Percentiles rank a stretch among this genome's conserved stretches.
Conservation (phyloP, 176 grass and related monocot species). For the Hordeum vulgare region MorexV3_pseudomolecules_assembly NC_058519.1:12823053-12823552, state of each 20-base stretch:
- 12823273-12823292: background rate
- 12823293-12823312: background rate
- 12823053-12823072: too few species aligned
- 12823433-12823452: conserved; percentile 18
- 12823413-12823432: background rate
- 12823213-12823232: background rate
- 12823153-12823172: background rate
- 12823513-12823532: background rate
- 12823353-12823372: background rate
- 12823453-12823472: background rate
- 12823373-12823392: background rate
- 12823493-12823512: background rate
- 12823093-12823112: background rate
- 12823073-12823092: too few species aligned
- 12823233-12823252: background rate
- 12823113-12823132: background rate
- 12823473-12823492: background rate
- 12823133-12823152: background rate
- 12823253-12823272: background rate
- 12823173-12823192: background rate
- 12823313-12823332: background rate
- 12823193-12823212: background rate
- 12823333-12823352: background rate
- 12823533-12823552: background rate
- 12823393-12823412: background rate